Evolutionary conservation across 2,329 filamentous ascomycete species (phyloP), one percentile per base, ranked within the genome.

Genomic region (Penicillium sp.): DNA sequence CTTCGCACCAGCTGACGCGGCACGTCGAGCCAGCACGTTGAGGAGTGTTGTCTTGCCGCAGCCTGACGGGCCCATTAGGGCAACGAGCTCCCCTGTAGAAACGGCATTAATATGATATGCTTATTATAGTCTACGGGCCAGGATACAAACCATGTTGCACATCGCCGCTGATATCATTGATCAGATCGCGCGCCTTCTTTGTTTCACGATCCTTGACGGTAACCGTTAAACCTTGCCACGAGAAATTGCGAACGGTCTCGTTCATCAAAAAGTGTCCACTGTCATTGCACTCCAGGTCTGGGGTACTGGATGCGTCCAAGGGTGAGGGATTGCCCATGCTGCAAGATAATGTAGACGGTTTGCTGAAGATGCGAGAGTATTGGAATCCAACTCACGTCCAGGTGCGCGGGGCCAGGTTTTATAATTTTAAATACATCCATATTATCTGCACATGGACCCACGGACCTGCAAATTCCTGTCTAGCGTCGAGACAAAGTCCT

Each of bases 31-130:
- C 14, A 95, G 84, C 5, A 89, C 84, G 69, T 95, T 92, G 35
- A 96, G 80, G 0, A 96, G 80, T 0, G 90, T 95, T 0, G 91
- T 94, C 73, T 96, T 96, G 49, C 91, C 91, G 55, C 84, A 77
- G 26, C 78, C 77, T n/a, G 78, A 84, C 9, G 90, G 90, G 24
- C 91, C 91, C 89, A 95, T 93, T 44, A 95, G 74, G 38, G 90
- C 91, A 58, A 90, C 81, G 40, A 92, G 77, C 66, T 92, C 86
- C 31, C 89, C 89, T 80, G 66, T 31, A 38, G 9, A 51, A n/a
- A 16, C 11, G 24, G 10, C 14, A 26, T 60, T 9, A 49, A 42
- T 26, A 40, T n/a, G 9, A 20, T 13, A 50, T 50, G 8, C 22
- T 20, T 37, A 39, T 40, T 44, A 39, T 42, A 37, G 16, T 42